Evolutionary conservation across 1,139 yeast species (phyloP).

Genomic region (Meyerozyma carpophila): DNA sequence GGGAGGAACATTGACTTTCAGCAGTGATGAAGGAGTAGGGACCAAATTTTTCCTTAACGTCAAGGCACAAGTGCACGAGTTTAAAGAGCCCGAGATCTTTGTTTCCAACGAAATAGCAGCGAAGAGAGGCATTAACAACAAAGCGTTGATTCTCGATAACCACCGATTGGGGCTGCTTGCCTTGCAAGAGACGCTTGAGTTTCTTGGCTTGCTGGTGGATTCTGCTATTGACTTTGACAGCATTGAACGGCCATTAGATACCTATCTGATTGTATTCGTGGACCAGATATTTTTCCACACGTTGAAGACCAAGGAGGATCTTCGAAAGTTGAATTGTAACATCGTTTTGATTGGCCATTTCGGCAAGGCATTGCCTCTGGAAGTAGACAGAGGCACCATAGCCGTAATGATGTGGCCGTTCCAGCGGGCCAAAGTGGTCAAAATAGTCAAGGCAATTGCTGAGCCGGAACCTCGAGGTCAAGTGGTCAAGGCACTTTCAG

Average conservation of each 20-base stretch:
- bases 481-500: background rate
- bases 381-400: conserved; percentile 14
- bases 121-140: conserved; percentile 9
- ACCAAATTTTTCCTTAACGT: conserved; percentile 44
- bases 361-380: conserved; percentile 24
- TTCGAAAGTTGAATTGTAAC: conserved; percentile 8
- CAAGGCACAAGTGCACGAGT: conserved; percentile 22
- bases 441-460: conserved; percentile 12
- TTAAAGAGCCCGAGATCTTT: conserved; percentile 14
- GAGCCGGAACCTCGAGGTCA: background rate
- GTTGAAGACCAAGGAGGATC: conserved; percentile 7
- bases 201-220: conserved; percentile 30
- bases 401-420: conserved; percentile 32
- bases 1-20: conserved; percentile 53
- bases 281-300: conserved; percentile 14
- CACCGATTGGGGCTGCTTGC: conserved; percentile 28
- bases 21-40: conserved; percentile 48
- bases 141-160: conserved; percentile 31
- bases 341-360: conserved; percentile 23
- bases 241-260: background rate
- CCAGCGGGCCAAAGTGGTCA: conserved; percentile 22
- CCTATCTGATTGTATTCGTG: conserved; percentile 13
- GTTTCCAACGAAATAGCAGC: conserved; percentile 11
- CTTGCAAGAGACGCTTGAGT: conserved; percentile 21
- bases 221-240: conserved; percentile 1